Evolutionary conservation across 768 basidiomycete genomes (phyloP), one percentile per base, ranked within the genome.

Genomic region (Amanita fuliginea): DNA sequence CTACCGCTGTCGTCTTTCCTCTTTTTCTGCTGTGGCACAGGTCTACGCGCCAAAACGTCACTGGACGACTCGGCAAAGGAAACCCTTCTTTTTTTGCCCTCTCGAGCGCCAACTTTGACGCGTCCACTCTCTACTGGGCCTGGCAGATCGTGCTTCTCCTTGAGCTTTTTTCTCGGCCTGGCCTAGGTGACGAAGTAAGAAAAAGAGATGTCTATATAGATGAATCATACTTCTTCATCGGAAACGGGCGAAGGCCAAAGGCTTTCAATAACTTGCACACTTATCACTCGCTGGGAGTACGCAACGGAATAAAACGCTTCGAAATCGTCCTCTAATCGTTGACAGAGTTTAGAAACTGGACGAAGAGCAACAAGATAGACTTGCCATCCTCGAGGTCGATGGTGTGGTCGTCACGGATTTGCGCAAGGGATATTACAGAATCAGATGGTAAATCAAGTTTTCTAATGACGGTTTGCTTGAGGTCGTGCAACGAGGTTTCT

Each of bases 371-470:
- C 14, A 46, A 35, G 33, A 13, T 32, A 16, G 13, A 61, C 71
- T 53, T 56, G 86, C 88, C 83, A 59, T 90, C 86, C 32, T 86
- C 86, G n/a, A 91, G 69, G 59, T 84, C 83, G 19, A 88, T 72
- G 11, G 61, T 59, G 51, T 65, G 66, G 6, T 68, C 75, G 18
- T 70, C 70, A 30, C 81, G 74, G 42, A 85, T 56, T 55, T 86
- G 86, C 18, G 66, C 57, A 21, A 78, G 64, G 6, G 60, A 55
- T 19, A 77, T 56, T 6, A 57, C 51, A 4, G 66, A 57, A 40
- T 68, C 64, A 0, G 60, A 50, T 16, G 66, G 53, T 1, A 89
- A 66, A 2, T 69, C 68, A 16, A 90, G 69, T 62, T 88, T 90
- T 53, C 65, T 73, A 40, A 77, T 70, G 22, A 85, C 78, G 4